Conservation (phyloP, 176 grass and related monocot species). For the Poa pratensis region DNA sequence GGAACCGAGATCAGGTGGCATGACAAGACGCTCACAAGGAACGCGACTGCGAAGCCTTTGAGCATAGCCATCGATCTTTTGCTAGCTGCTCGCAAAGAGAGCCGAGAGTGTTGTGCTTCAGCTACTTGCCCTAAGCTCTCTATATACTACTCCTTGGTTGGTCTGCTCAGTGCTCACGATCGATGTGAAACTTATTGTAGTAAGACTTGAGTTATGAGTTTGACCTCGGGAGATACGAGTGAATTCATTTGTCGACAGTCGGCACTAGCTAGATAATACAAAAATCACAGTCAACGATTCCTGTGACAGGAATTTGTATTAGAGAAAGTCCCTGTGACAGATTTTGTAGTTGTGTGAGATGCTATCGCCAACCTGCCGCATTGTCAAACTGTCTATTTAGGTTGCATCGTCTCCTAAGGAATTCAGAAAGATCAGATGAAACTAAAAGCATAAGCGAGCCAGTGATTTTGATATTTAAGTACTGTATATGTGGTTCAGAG, state of each 20-base stretch:
- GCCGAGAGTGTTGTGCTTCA: neutral
- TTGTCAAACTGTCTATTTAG: neutral
- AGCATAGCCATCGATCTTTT: neutral
- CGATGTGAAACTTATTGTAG: neutral
- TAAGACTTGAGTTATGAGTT: neutral
- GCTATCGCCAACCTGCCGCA: neutral
- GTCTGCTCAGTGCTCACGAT: neutral
- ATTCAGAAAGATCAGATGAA: neutral
- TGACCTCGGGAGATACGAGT: neutral
- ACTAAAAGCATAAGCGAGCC: neutral
- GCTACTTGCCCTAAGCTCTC: neutral
- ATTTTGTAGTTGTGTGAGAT: neutral
- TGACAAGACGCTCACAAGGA: constrained; percentile 4
- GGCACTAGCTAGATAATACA: too few relatives aligned
- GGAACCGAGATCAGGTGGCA: neutral
- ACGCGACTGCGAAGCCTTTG: neutral
- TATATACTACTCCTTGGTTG: constrained; percentile 21
- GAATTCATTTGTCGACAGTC: too few relatives aligned
- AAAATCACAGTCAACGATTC: too few relatives aligned
- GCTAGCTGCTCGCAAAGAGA: neutral
- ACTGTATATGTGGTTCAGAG: too few relatives aligned
- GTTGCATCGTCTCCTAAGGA: neutral
- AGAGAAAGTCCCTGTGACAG: too few relatives aligned
- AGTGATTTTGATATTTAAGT: neutral
- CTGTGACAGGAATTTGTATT: too few relatives aligned